Evolutionary conservation across 768 basidiomycete genomes (phyloP).

Genomic region (Leccinum longicurvipes): DNA sequence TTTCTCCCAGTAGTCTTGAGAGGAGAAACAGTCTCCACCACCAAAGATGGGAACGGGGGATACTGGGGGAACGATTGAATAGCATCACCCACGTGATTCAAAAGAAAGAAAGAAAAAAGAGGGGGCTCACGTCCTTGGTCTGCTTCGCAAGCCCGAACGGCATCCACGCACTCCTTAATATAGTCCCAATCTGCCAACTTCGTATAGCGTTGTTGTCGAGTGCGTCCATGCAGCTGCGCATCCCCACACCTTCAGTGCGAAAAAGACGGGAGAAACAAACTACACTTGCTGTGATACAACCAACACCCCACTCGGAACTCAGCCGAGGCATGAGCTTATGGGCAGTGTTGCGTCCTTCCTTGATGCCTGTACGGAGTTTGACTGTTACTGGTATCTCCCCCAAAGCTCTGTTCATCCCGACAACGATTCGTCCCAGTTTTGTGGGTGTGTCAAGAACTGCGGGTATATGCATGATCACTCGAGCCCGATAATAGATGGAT

Average conservation of each 20-base stretch:
- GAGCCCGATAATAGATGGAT: background rate
- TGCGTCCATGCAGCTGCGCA: slow-evolving; percentile 87
- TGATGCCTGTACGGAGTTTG: slow-evolving; percentile 91
- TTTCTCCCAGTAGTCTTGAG: slow-evolving; percentile 74
- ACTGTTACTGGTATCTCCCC: slow-evolving; percentile 91
- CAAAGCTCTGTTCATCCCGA: slow-evolving; percentile 88
- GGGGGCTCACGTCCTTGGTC: slow-evolving; percentile 65
- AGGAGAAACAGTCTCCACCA: slow-evolving; percentile 92
- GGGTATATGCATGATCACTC: background rate
- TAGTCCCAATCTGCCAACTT: slow-evolving; percentile 94
- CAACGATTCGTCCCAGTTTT: slow-evolving; percentile 80
- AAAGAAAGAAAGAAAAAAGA: background rate
- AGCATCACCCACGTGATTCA: background rate
- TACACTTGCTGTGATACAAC: slow-evolving; percentile 40
- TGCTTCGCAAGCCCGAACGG: slow-evolving; percentile 65
- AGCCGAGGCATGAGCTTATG: slow-evolving; percentile 91
- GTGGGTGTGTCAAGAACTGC: slow-evolving; percentile 80
- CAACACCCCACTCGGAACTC: slow-evolving; percentile 45
- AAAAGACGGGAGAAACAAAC: background rate
- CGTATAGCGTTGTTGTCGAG: slow-evolving; percentile 91
- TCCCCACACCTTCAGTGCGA: background rate
- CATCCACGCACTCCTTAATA: slow-evolving; percentile 81
- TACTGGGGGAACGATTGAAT: slow-evolving; percentile 40
- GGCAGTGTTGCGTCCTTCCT: slow-evolving; percentile 78
- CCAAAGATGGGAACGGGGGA: slow-evolving; percentile 92